A percentile compares a stretch with the other conserved stretches of the same genome.
These are phyloP conservation scores for Berberis vulgaris DNA, from an alignment of 164 flowering plant species.

Conservation along the genomic window DNA sequence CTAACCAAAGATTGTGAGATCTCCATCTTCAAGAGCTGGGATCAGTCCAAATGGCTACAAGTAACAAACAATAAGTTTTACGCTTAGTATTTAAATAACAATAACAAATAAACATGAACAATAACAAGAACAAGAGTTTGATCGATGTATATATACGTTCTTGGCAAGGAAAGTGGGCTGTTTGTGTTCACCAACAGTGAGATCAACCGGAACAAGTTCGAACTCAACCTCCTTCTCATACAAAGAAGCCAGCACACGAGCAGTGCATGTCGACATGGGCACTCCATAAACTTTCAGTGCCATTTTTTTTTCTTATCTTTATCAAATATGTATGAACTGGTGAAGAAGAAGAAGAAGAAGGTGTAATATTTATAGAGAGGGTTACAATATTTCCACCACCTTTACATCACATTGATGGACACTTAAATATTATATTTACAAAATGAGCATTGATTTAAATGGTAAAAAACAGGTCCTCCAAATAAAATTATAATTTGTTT, in stretches of 20 bases:
- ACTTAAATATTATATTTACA: too few species aligned
- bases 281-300: constrained; percentile 41
- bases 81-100: neutral
- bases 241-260: constrained; percentile 30
- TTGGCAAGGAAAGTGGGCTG: constrained; percentile 37
- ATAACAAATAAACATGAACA: neutral
- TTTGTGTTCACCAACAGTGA: constrained; percentile 33
- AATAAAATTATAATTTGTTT: too few species aligned
- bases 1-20: constrained; percentile 41
- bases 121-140: too few species aligned
- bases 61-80: neutral
- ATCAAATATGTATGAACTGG: too few species aligned
- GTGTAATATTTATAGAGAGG: too few species aligned
- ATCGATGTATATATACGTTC: constrained; percentile 19
- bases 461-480: too few species aligned
- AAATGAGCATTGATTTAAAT: too few species aligned
- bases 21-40: constrained; percentile 43
- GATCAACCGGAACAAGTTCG: constrained; percentile 38
- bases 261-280: constrained; percentile 34
- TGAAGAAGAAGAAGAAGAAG: too few species aligned
- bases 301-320: constrained; percentile 11
- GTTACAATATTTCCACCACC: too few species aligned
- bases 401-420: too few species aligned
- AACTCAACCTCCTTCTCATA: constrained; percentile 39
- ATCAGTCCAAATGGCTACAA: constrained; percentile 44